Evolutionary conservation across 176 grass and related monocot species (phyloP).

Genomic region (Aegilops sharonensis): DNA sequence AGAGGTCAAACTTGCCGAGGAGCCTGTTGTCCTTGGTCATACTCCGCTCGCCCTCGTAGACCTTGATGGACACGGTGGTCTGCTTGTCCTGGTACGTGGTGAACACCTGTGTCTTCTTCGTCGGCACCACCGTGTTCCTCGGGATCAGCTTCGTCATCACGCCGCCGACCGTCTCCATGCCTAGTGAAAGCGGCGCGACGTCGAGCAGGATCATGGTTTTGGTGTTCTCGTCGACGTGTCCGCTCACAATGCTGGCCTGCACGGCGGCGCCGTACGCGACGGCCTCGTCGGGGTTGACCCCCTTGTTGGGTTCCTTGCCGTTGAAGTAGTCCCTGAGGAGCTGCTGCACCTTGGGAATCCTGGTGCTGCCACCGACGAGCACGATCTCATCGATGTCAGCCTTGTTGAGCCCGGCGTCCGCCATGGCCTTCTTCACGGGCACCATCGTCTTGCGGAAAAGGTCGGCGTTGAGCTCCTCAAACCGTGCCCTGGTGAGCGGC

Average conservation of each 20-base stretch:
- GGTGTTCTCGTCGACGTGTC: constrained; percentile 2
- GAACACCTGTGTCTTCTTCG: background rate
- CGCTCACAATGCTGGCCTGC: constrained; percentile 6
- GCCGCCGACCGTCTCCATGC: background rate
- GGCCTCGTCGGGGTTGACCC: constrained; percentile 5
- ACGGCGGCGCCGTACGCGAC: constrained; percentile 9
- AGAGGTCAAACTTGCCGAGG: background rate
- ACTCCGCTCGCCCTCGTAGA: background rate
- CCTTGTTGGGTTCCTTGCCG: constrained; percentile 6
- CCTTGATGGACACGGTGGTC: constrained; percentile 4
- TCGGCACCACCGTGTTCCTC: constrained; percentile 1
- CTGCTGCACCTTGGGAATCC: constrained; percentile 11
- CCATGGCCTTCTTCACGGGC: constrained; percentile 2
- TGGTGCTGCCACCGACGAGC: constrained; percentile 4
- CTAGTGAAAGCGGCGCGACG: background rate
- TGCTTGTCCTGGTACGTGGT: constrained; percentile 12
- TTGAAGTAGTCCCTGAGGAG: constrained; percentile 3
- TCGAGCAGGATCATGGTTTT: background rate
- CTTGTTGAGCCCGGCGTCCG: background rate
- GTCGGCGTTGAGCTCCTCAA: constrained; percentile 13
- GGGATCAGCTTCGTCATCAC: background rate
- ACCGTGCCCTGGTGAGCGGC: background rate
- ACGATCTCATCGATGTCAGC: background rate
- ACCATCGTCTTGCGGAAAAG: constrained; percentile 14
- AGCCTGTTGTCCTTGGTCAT: constrained; percentile 6